Conservation (phyloP, 371 early-diverging fungal species). For the Dichotomocladium elegans region DNA sequence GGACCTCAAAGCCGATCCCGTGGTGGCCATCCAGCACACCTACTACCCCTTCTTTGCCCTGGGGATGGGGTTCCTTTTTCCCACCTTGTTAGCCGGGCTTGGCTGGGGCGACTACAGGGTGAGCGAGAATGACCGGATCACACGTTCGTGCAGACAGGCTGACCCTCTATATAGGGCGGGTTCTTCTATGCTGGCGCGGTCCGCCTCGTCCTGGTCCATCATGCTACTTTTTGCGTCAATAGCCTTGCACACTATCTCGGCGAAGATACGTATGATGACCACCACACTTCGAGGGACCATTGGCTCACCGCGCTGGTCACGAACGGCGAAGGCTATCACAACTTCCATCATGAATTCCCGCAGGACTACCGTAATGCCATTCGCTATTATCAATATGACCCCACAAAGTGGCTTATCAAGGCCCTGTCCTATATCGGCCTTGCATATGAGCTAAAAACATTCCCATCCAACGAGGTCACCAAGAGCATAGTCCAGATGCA, state of each 20-base stretch:
- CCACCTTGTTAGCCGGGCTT: conserved; percentile 77
- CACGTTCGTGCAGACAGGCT: not conserved
- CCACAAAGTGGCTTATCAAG: conserved; percentile 93
- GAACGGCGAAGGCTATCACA: conserved; percentile 86
- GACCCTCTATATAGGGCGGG: conserved; percentile 60
- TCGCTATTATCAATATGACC: conserved; percentile 87
- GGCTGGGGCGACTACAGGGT: conserved; percentile 86
- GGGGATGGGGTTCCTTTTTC: conserved; percentile 69
- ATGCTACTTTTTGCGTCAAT: conserved; percentile 95
- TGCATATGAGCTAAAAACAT: conserved; percentile 82
- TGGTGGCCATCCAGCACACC: conserved; percentile 82
- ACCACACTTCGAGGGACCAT: conserved; percentile 76
- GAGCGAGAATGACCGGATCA: conserved; percentile 1
- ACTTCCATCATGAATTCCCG: conserved; percentile 95
- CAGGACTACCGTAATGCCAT: conserved; percentile 95
- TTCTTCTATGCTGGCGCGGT: conserved; percentile 81
- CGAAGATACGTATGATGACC: conserved; percentile 75
- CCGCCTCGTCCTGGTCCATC: conserved; percentile 82
- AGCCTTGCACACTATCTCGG: conserved; percentile 84
- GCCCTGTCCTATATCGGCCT: conserved; percentile 64
- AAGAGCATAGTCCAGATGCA: conserved; percentile 83
- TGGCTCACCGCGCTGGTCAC: conserved; percentile 79
- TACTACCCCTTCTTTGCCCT: conserved; percentile 73
- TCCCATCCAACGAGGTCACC: conserved; percentile 87
- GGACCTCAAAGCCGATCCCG: conserved; percentile 77